phyloP scores from a whole-genome alignment of 2,329 filamentous ascomycete species.

The Dactylellina sp. region DNA sequence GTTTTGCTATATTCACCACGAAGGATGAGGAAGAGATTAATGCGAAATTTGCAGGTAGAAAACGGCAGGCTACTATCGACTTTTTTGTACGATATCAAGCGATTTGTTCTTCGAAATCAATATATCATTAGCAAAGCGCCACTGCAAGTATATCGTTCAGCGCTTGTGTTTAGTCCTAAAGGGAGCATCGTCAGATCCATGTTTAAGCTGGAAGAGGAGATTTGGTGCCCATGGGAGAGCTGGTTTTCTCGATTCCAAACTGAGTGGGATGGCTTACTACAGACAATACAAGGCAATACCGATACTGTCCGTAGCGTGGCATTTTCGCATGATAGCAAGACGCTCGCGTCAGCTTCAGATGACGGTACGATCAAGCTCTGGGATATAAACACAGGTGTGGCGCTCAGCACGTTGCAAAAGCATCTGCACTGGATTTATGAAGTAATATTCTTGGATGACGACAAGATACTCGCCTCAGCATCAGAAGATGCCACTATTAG shows the following conservation, averaged over 20 bases:
- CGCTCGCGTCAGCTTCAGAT: neutral
- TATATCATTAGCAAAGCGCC: constrained; percentile 12
- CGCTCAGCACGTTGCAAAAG: neutral
- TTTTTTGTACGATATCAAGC: constrained; percentile 23
- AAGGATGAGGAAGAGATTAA: neutral
- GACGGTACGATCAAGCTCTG: constrained; percentile 2
- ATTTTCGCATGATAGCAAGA: constrained; percentile 5
- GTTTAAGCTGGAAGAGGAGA: constrained; percentile 1
- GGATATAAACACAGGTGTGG: neutral
- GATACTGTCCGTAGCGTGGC: neutral
- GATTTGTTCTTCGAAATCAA: constrained; percentile 28
- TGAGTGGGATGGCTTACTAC: constrained; percentile 20
- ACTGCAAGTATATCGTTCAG: constrained; percentile 25
- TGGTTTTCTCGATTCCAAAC: neutral
- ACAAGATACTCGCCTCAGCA: neutral
- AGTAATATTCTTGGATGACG: neutral
- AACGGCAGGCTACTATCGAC: neutral
- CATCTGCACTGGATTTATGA: neutral
- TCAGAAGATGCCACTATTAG: neutral
- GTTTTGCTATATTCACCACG: neutral
- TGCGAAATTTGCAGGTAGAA: neutral
- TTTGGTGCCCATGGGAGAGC: neutral
- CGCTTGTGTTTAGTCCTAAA: constrained; percentile 14
- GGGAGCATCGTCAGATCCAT: constrained; percentile 1
- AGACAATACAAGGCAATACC: constrained; percentile 7